Evolutionary conservation across 331 rosid genomes (phyloP).

Genomic region (Ulmus americana): DNA sequence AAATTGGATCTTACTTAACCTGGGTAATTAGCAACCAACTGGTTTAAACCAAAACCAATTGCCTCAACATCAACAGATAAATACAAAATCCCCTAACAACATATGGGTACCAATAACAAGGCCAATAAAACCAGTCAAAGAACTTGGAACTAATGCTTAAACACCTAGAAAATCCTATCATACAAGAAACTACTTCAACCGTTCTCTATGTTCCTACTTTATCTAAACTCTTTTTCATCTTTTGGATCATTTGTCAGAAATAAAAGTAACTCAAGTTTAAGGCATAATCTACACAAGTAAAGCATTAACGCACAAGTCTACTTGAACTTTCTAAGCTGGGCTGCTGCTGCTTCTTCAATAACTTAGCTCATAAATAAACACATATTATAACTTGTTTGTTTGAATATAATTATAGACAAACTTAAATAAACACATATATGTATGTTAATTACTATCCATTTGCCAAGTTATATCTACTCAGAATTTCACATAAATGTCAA

Average conservation of each 20-base stretch:
- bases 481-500: not conserved
- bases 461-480: not conserved
- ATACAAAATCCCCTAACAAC: too few species aligned
- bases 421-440: not conserved
- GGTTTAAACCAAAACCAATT: not conserved
- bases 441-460: not conserved
- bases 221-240: not conserved
- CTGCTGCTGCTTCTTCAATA: not conserved
- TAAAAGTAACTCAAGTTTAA: not conserved
- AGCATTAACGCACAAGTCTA: constrained; percentile 1
- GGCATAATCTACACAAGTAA: not conserved
- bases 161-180: not conserved
- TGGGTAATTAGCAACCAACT: not conserved
- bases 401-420: too few species aligned
- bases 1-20: not conserved
- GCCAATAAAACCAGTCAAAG: too few species aligned
- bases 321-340: not conserved
- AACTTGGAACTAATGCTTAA: too few species aligned
- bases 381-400: not conserved
- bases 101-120: too few species aligned
- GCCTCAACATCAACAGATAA: too few species aligned
- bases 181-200: not conserved
- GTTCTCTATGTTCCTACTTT: not conserved
- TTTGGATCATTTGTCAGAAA: not conserved
- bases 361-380: constrained; percentile 1